Evolutionary conservation across 176 grass and related monocot species (phyloP).

Genomic region (Lolium rigidum): DNA sequence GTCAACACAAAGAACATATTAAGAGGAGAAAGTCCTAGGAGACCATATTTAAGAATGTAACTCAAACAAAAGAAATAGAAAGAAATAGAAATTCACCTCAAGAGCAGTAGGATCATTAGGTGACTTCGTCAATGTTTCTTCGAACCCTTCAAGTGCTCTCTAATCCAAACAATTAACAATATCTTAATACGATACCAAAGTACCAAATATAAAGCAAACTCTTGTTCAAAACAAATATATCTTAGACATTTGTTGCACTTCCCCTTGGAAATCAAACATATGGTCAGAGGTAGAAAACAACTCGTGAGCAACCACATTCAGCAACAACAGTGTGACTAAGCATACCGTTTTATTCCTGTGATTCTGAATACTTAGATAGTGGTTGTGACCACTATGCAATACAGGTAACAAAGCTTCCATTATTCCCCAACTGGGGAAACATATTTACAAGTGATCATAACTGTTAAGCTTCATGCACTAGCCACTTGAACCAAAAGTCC

Average conservation of each 20-base stretch:
- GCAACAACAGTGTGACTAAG: background rate
- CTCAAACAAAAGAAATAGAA: background rate
- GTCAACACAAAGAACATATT: background rate
- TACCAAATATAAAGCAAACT: background rate
- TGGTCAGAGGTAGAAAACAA: conserved; percentile 16
- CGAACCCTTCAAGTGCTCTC: conserved; percentile 67
- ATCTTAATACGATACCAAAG: conserved; percentile 25
- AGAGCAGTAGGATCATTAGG: conserved; percentile 76
- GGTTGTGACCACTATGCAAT: background rate
- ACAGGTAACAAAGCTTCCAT: background rate
- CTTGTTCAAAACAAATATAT: background rate
- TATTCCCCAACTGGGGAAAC: background rate
- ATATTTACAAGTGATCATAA: conserved; percentile 1
- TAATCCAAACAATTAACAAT: conserved; percentile 46
- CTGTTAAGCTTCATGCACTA: too few relatives aligned
- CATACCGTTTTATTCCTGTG: background rate
- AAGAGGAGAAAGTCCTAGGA: conserved; percentile 27
- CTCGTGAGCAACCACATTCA: background rate
- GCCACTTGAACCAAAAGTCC: too few relatives aligned
- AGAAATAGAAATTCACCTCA: conserved; percentile 60
- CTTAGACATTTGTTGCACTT: background rate
- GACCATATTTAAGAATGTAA: background rate
- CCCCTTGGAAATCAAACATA: conserved; percentile 19
- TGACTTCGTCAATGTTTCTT: conserved; percentile 70
- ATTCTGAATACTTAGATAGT: conserved; percentile 21